Evolutionary conservation across 2,329 filamentous ascomycete species (phyloP).

Genomic region (Calonectria honghensis): DNA sequence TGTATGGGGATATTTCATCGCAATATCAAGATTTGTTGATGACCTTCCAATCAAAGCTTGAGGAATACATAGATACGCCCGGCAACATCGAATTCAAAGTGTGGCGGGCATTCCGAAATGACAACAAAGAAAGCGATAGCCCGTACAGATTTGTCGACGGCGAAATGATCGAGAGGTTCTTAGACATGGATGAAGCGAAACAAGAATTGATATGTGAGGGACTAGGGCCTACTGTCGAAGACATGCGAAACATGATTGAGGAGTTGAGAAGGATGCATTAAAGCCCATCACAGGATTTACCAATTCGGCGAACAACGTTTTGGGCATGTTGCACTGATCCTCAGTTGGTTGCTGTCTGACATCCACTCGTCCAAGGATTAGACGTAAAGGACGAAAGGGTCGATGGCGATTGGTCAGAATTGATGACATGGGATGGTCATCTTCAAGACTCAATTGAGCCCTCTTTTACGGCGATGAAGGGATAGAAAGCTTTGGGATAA

Average conservation of each 20-base stretch:
- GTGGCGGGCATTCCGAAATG: slow-evolving; percentile 89
- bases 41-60: slow-evolving; percentile 84
- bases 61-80: slow-evolving; percentile 78
- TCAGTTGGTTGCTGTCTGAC: slow-evolving; percentile 15
- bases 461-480: not conserved
- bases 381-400: slow-evolving; percentile 52
- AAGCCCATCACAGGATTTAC: slow-evolving; percentile 34
- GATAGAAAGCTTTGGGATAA: not conserved
- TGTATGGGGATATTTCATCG: slow-evolving; percentile 87
- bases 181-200: slow-evolving; percentile 79
- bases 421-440: slow-evolving; percentile 5
- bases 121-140: slow-evolving; percentile 82
- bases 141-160: slow-evolving; percentile 94
- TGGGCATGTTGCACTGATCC: slow-evolving; percentile 28
- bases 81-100: slow-evolving; percentile 85
- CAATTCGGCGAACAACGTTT: not conserved
- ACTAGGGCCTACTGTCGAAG: slow-evolving; percentile 76
- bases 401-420: slow-evolving; percentile 49
- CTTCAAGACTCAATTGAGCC: slow-evolving; percentile 42
- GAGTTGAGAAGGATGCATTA: slow-evolving; percentile 78
- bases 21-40: slow-evolving; percentile 87
- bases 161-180: slow-evolving; percentile 89
- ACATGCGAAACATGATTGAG: slow-evolving; percentile 78
- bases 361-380: slow-evolving; percentile 38
- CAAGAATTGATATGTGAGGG: slow-evolving; percentile 73